These are phyloP conservation scores for Fusarium fracticaudum DNA, from an alignment of 2,329 filamentous ascomycete species.

Conservation along the genomic window DNA sequence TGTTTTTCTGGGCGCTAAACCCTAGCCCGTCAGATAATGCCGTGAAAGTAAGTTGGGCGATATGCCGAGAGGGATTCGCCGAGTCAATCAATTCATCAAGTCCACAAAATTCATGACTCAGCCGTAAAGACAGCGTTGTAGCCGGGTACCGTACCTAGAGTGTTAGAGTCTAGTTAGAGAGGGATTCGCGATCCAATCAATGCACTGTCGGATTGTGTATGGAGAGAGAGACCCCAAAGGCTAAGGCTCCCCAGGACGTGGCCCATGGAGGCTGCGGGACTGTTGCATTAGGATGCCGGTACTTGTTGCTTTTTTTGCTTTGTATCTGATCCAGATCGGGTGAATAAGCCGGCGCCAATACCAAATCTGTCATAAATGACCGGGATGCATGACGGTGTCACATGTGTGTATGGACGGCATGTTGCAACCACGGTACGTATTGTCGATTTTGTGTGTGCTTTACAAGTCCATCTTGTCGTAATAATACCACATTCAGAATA, in stretches of 20 bases:
- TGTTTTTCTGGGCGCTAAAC: not conserved
- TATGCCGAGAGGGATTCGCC: conserved; percentile 30
- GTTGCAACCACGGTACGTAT: not conserved
- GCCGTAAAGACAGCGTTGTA: not conserved
- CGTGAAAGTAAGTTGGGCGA: conserved; percentile 23
- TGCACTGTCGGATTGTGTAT: not conserved
- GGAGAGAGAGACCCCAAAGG: not conserved
- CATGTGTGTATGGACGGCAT: not conserved
- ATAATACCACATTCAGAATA: not conserved
- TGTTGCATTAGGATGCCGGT: conserved; percentile 36
- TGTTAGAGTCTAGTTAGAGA: not conserved
- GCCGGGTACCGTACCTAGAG: conserved; percentile 11
- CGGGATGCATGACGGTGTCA: conserved; percentile 14
- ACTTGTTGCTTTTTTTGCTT: conserved; percentile 33
- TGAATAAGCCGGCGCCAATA: conserved; percentile 25
- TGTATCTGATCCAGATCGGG: conserved; percentile 37
- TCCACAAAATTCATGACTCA: conserved; percentile 10
- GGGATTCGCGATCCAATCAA: not conserved
- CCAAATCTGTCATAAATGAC: conserved; percentile 27
- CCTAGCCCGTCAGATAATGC: conserved; percentile 16
- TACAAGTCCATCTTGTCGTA: not conserved
- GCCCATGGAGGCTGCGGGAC: conserved; percentile 6
- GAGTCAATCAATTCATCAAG: conserved; percentile 13
- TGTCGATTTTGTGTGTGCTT: not conserved
- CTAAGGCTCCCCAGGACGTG: conserved; percentile 4